A percentile compares a stretch with the other conserved stretches of the same genome.
Conservation (phyloP, 1,139 yeast species). For the Pichia sp. region DNA sequence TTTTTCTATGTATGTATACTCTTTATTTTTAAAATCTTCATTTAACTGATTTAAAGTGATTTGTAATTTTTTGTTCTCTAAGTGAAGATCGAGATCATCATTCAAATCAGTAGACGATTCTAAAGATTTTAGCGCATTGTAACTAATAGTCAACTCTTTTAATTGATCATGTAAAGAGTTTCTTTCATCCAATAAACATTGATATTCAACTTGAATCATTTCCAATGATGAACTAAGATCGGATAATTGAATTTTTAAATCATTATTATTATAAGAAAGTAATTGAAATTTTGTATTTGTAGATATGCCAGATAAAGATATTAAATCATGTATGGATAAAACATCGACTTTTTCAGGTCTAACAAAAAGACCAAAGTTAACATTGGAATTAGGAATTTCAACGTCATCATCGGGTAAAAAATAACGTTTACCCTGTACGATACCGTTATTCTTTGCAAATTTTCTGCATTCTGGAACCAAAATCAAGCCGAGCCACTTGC, state of each 20-base stretch:
- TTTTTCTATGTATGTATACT: conserved; percentile 3
- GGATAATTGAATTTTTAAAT: conserved; percentile 28
- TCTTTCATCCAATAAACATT: conserved; percentile 39
- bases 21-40: conserved; percentile 1
- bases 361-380: conserved; percentile 55
- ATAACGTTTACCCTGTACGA: conserved; percentile 57
- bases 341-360: conserved; percentile 31
- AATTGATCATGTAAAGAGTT: conserved; percentile 23
- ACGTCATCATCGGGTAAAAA: conserved; percentile 35
- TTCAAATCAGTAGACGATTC: conserved; percentile 3
- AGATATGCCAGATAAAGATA: background rate
- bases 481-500: conserved; percentile 77
- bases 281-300: conserved; percentile 1
- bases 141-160: conserved; percentile 27
- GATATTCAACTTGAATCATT: conserved; percentile 41
- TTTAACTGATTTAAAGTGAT: background rate
- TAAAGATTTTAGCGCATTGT: background rate
- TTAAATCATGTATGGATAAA: conserved; percentile 25
- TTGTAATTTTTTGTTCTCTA: conserved; percentile 33
- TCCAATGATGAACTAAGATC: conserved; percentile 37
- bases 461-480: conserved; percentile 40
- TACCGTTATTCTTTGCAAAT: conserved; percentile 75
- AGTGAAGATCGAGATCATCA: conserved; percentile 7
- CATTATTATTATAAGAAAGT: conserved; percentile 34
- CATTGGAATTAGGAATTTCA: conserved; percentile 24